phyloP scores from a whole-genome alignment of 768 basidiomycete species.

The Boletus reticulatus region DNA sequence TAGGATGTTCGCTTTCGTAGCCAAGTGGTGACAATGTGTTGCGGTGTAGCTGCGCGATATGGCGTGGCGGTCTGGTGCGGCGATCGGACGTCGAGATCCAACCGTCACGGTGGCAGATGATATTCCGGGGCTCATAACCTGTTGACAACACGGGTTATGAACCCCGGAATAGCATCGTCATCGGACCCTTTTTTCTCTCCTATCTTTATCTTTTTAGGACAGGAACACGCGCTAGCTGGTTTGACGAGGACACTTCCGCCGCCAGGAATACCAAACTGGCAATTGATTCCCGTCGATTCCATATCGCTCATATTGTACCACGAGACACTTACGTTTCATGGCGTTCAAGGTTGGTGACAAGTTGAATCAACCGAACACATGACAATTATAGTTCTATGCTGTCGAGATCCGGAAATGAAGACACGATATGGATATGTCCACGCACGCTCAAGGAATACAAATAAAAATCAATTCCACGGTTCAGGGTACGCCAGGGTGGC shows the following conservation, averaged over 20 bases:
- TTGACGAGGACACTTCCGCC: not conserved
- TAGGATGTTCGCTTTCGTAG: not conserved
- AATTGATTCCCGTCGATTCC: not conserved
- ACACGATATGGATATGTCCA: not conserved
- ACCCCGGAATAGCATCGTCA: constrained; percentile 14
- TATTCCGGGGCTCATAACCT: constrained; percentile 31
- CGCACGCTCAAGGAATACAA: not conserved
- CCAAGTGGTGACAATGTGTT: not conserved
- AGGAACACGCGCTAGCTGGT: not conserved
- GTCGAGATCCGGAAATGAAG: constrained; percentile 25
- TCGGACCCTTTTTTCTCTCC: constrained; percentile 1
- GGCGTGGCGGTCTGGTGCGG: constrained; percentile 10
- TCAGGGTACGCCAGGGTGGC: not conserved
- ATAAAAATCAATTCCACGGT: constrained; percentile 5
- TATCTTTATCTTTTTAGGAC: constrained; percentile 1
- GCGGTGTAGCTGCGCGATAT: not conserved
- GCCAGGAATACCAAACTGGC: not conserved
- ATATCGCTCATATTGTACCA: not conserved
- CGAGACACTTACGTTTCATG: constrained; percentile 16
- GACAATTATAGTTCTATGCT: constrained; percentile 3
- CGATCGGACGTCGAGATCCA: constrained; percentile 8
- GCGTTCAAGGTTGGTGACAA: constrained; percentile 7
- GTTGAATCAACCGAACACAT: constrained; percentile 12
- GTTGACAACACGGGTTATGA: constrained; percentile 3
- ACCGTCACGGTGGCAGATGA: constrained; percentile 9